Evolutionary conservation across 768 basidiomycete genomes (phyloP).

Genomic region (Lactifluus echinatus): DNA sequence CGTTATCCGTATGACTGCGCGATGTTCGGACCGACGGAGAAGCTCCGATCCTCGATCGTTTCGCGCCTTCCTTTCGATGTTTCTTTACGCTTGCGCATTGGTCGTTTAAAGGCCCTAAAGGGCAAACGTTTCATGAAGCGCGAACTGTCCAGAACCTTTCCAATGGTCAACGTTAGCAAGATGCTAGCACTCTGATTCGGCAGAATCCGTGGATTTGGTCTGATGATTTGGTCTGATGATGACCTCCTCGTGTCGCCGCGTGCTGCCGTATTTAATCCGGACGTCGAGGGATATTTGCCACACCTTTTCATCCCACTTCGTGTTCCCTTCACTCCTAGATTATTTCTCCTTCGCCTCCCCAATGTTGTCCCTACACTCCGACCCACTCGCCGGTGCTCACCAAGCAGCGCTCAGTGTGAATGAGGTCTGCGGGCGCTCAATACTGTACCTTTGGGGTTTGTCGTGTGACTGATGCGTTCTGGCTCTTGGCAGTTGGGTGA

Average conservation of each 20-base stretch:
- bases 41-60: too few species aligned
- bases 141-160: not conserved
- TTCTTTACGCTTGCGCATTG: too few species aligned
- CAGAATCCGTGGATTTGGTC: not conserved
- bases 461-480: conserved; percentile 10
- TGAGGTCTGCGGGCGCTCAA: conserved; percentile 11
- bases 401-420: conserved; percentile 2
- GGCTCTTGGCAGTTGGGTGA: conserved; percentile 37
- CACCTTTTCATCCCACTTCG: not conserved
- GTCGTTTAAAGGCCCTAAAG: not conserved
- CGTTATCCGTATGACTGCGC: not conserved
- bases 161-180: not conserved
- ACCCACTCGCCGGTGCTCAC: not conserved
- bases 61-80: not conserved
- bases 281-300: conserved; percentile 9
- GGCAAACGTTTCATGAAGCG: not conserved
- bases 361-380: conserved; percentile 10
- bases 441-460: not conserved
- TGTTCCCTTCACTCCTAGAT: not conserved
- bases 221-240: too few species aligned
- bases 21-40: too few species aligned
- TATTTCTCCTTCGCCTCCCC: not conserved
- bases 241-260: not conserved
- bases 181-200: not conserved
- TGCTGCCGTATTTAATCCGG: not conserved